Percentiles rank a stretch among this genome's conserved stretches.
Evolutionary conservation across 306 rosid species (phyloP).

Genomic region (Castanea mollissima): DNA sequence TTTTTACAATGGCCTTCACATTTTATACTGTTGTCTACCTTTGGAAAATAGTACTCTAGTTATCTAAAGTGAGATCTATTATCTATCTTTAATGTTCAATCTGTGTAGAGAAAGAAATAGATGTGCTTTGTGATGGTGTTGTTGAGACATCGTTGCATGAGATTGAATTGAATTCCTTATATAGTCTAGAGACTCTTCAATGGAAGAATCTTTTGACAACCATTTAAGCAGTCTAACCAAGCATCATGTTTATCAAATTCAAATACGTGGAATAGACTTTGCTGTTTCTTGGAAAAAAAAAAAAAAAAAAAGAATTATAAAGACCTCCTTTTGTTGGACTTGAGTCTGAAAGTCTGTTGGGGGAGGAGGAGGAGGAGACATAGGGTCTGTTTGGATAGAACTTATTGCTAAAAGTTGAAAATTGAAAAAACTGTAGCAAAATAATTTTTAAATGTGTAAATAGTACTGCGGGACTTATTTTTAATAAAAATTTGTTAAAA

Average conservation of each 20-base stretch:
- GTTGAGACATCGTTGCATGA: neutral
- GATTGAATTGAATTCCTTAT: neutral
- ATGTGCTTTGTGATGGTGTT: neutral
- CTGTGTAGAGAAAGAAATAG: neutral
- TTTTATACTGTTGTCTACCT: neutral
- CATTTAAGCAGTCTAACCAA: neutral
- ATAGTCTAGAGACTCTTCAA: neutral
- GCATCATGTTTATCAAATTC: neutral
- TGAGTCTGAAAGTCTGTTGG: neutral
- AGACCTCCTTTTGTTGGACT: neutral
- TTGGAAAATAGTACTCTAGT: neutral
- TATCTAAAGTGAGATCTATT: neutral
- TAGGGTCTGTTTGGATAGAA: too few species aligned
- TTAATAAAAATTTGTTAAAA: too few species aligned
- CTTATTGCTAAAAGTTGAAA: too few species aligned
- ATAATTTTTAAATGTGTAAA: too few species aligned
- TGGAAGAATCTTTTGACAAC: neutral
- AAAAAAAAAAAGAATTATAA: too few species aligned
- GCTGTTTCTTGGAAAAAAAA: too few species aligned
- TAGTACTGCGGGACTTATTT: too few species aligned
- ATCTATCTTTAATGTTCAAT: neutral
- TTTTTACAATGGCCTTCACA: neutral
- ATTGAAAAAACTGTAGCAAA: too few species aligned
- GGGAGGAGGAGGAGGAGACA: neutral
- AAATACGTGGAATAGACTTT: neutral